Base-by-base conservation (phyloP, 2,329 filamentous ascomycete genomes). In the Aspergillus ochraceoroseus region DNA sequence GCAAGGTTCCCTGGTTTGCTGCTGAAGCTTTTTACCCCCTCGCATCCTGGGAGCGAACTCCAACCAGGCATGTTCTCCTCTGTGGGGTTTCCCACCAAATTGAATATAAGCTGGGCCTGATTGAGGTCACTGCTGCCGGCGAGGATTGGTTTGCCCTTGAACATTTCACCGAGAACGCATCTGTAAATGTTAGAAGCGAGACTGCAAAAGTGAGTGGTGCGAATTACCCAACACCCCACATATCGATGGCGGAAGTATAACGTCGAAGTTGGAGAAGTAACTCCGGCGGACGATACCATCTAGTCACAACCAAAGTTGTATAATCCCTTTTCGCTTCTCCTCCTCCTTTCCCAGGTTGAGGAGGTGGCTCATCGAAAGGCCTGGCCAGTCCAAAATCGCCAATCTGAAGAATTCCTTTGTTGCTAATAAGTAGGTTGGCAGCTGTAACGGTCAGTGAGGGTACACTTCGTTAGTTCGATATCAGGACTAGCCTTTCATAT, bases 141-240 rank as follows among this genome's bases (percentile, higher is more conserved):
- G 29, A 98, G 74, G 38, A 98, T 96, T 0, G 92, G 92, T 62
- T 90, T 94, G 25, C 87, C 83, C 54, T 87, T 80, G 50, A 95
- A 83, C 90, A 98, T 98, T 63, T 98, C 92, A 36, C 88, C 92
- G 66, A 98, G 95, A 2, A 98, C 88, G 60, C 92, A 98, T n/a
- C 85, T 88, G 22, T 20, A 42, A 43, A 57, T 7, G 54, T 54
- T 37, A 61, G 48, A 40, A 32, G 18, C 8, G 11, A 26, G 28
- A 37, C 23, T n/a, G 47, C 5, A 5, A 32, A 30, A 4, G n/a
- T 7, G 9, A 34, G 7, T 40, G n/a, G 17, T 7, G 11, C 37
- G 13, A 37, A 36, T 70, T 73, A 89, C 85, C 90, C 92, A 53
- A 95, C 90, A 54, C 92, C 92, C 92, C 92, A 98, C 68, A 98